Conservation (phyloP, 2,329 filamentous ascomycete genomes). For the Raffaelea albimanens region DNA sequence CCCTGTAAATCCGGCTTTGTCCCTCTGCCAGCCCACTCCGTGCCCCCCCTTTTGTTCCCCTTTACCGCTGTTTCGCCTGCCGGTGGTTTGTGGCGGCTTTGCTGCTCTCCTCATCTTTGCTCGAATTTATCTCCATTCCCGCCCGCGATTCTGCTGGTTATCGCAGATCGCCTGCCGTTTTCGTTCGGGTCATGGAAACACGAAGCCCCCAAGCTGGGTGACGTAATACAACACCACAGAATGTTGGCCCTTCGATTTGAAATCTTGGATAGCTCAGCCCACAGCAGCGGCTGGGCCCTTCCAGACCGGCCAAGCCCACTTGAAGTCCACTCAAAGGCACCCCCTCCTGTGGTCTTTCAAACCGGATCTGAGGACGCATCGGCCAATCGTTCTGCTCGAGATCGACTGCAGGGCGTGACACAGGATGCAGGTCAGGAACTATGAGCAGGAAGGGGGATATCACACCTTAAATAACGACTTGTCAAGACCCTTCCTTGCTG, state of each 20-base stretch:
- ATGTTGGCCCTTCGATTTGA: neutral
- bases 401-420: too few relatives aligned
- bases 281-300: neutral
- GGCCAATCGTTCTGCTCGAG: too few relatives aligned
- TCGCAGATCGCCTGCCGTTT: neutral
- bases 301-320: neutral
- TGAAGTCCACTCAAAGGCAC: too few relatives aligned
- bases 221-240: neutral
- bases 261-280: conserved; percentile 1
- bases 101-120: neutral
- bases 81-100: neutral
- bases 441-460: too few relatives aligned
- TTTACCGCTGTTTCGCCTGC: neutral
- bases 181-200: neutral
- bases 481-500: too few relatives aligned
- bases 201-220: neutral
- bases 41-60: neutral
- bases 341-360: too few relatives aligned
- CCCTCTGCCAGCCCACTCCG: too few relatives aligned
- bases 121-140: too few relatives aligned
- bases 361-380: too few relatives aligned
- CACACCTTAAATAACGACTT: too few relatives aligned
- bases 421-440: too few relatives aligned
- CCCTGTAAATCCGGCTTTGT: too few relatives aligned
- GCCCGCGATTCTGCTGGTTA: neutral